These are phyloP conservation scores for Talaromyces albobiverticillius DNA, from an alignment of 2,329 filamentous ascomycete genomes.

Conservation along the genomic window DNA sequence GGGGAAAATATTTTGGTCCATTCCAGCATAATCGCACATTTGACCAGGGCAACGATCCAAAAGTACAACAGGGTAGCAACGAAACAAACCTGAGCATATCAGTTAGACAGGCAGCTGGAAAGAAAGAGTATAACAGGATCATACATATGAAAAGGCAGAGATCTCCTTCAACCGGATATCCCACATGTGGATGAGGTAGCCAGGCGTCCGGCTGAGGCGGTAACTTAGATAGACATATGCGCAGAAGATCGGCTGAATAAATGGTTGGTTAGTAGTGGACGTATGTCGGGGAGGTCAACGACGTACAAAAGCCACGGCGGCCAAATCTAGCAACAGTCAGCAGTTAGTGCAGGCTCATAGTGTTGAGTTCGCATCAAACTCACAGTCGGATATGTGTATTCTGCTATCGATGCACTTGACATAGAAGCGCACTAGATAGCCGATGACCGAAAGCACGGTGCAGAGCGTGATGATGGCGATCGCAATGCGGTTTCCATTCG, in stretches of 20 bases:
- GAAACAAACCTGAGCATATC: neutral
- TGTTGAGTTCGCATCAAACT: neutral
- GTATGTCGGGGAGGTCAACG: neutral
- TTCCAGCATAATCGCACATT: slow-evolving; percentile 6
- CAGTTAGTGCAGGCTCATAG: neutral
- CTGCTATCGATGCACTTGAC: neutral
- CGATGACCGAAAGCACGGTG: slow-evolving; percentile 17
- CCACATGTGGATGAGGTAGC: slow-evolving; percentile 39
- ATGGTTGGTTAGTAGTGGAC: neutral
- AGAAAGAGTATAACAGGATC: slow-evolving; percentile 15
- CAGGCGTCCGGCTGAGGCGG: slow-evolving; percentile 25
- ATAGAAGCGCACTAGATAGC: slow-evolving; percentile 1
- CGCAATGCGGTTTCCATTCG: slow-evolving; percentile 20
- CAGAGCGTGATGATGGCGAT: slow-evolving; percentile 21
- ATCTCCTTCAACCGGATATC: slow-evolving; percentile 28
- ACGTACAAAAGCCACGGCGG: slow-evolving; percentile 2
- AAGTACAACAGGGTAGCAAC: slow-evolving; percentile 3
- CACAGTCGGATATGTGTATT: neutral
- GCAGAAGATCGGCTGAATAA: slow-evolving; percentile 17
- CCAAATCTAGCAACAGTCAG: neutral
- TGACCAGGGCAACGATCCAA: slow-evolving; percentile 2
- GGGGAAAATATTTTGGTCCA: neutral
- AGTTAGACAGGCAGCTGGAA: too few species aligned
- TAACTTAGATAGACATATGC: slow-evolving; percentile 23
- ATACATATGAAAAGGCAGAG: slow-evolving; percentile 25